Evolutionary conservation across 2,329 filamentous ascomycete genomes (phyloP), one percentile per base, ranked within the genome.

Genomic region (Claviceps arundinis): DNA sequence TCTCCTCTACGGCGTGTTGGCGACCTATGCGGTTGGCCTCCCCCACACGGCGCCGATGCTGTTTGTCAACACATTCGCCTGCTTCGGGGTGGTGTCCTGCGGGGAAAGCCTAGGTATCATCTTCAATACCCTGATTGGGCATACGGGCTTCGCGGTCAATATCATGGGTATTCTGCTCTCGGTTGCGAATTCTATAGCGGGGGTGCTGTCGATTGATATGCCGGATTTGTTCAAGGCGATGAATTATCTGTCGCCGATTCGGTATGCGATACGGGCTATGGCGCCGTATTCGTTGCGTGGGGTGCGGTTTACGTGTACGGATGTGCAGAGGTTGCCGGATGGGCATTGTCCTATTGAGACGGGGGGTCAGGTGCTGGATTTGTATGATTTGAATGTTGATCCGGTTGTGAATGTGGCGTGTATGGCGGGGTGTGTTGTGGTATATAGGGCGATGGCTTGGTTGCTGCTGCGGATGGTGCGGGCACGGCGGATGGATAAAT

Each of bases 51-150:
- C 69, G 0, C 69, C 74, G 54, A 79, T 87, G 64, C 86, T 84
- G 64, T 85, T 88, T 58, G 75, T 85, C 43, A 73, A 76, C 50
- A 73, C 79, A 2, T 87, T 84, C 65, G 80, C 83, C 57, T 81
- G 80, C 56, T 88, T 89, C 61, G 84, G 81, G 57, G 78, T 89
- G 51, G 82, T 87, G 16, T 83, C 73, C 51, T 88, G 84, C 60
- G 86, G 86, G 26, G 86, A 89, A 69, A 85, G 80, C 50, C 61
- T 89, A 1, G 85, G 86, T 1, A 89, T 90, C 61, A 81, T 88
- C 69, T 89, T 89, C 71, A 88, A 88, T 68, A 89, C 85, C 0
- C 68, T 89, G 8, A 86, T 89, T 63, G 65, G 64, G 7, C 85
- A 89, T 61, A 85, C 84, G 0, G 86, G 86, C 2, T 89, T 89